Base-by-base conservation (phyloP, 345 rosid species). In the Iberis pinnata region DNA sequence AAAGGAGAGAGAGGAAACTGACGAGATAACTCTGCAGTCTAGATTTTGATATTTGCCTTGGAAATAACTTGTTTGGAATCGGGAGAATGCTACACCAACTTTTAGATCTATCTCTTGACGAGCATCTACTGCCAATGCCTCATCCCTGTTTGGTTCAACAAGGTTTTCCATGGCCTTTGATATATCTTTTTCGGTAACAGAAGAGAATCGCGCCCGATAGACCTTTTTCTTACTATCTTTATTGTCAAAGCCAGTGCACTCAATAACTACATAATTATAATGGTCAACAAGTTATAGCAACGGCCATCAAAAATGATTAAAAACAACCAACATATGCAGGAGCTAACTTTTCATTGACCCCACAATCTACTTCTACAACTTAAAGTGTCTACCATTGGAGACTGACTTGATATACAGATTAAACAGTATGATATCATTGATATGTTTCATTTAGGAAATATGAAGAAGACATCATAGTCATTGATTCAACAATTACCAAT, bases 71-170 rank as follows among this genome's bases (percentile, higher is more conserved):
- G 98, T 90, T 61, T 90, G 96, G 65, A 79, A 90, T 43, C 98
- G 79, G 2, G 98, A 86, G 78, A 90, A 90, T 57, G 98, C 92
- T 42, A 90, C 96, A 12, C 98, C 98, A 59, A 90, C 98, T 90
- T 90, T 90, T 70, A 90, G 75, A 79, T 90, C 98, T 69, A 90
- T 90, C 81, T 90, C 96, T 73, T 84, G 98, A 10, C 98, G 95
- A 63, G 96, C 98, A 80, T 90, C 98, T 41, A 90, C 98, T 51
- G 98, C 87, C 66, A 87, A 68, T 62, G 98, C 85, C 74, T 90
- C 98, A 63, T 80, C 61, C 73, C 42, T 79, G 67, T 90, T 90
- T 42, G 98, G 96, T 69, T 65, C 82, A 65, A 63, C 84, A 64
- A 90, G 92, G 73, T 73, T 86, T 70, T 74, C 82, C 85, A 90